Percentiles rank a stretch among this genome's conserved stretches.
Conservation (phyloP, 805 yeast genomes). For the Kazachstania bromeliacearum region DNA sequence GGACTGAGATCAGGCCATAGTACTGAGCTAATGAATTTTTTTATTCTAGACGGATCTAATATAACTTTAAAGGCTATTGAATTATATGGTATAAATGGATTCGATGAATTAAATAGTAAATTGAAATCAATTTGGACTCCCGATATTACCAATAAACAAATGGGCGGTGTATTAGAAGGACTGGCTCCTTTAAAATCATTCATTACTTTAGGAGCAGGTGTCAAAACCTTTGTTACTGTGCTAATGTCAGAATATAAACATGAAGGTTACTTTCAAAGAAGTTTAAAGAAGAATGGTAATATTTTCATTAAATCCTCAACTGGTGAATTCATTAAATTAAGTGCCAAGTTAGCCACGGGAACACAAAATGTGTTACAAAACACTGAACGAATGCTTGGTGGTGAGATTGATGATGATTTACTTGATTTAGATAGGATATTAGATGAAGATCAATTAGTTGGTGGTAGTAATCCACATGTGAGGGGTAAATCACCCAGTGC, state of each 20-base stretch:
- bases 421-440: conserved; percentile 20
- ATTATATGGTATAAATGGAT: conserved; percentile 71
- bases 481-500: conserved; percentile 24
- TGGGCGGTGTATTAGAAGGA: conserved; percentile 75
- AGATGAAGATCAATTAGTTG: conserved; percentile 30
- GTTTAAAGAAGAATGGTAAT: conserved; percentile 66
- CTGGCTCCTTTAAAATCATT: conserved; percentile 72
- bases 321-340: conserved; percentile 69
- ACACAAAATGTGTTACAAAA: conserved; percentile 73
- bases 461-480: conserved; percentile 27
- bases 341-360: conserved; percentile 80
- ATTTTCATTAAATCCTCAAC: conserved; percentile 71
- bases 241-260: conserved; percentile 67
- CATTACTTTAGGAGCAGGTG: conserved; percentile 68
- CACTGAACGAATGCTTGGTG: conserved; percentile 73
- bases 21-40: conserved; percentile 79
- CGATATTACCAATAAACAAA: conserved; percentile 71
- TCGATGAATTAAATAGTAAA: conserved; percentile 44
- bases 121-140: conserved; percentile 79
- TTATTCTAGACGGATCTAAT: conserved; percentile 78
- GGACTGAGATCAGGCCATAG: conserved; percentile 79
- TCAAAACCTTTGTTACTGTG: conserved; percentile 60
- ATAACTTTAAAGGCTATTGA: conserved; percentile 52
- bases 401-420: conserved; percentile 42
- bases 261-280: conserved; percentile 60